Conservation (phyloP, 352 stramenopile genomes). For the Globisporangium abappressorium region DNA sequence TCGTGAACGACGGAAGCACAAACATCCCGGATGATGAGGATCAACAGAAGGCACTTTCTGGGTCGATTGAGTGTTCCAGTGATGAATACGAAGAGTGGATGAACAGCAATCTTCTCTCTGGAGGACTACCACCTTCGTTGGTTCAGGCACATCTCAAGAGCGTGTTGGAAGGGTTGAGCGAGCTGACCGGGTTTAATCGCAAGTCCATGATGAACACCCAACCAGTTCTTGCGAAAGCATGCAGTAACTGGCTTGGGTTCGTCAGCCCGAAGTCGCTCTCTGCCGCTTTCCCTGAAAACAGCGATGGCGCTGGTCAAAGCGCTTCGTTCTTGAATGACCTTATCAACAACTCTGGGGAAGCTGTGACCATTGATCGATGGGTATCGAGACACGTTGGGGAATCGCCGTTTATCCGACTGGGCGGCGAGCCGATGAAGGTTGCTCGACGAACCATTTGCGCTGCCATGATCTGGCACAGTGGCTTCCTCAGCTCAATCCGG, state of each 20-base stretch:
- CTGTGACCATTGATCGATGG: constrained; percentile 63
- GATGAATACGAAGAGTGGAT: constrained; percentile 86
- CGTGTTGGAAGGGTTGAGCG: constrained; percentile 40
- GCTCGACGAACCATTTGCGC: constrained; percentile 80
- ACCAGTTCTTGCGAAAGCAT: constrained; percentile 46
- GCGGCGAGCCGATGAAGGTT: constrained; percentile 85
- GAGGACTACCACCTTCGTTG: constrained; percentile 54
- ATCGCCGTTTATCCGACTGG: constrained; percentile 74
- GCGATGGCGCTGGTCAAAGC: constrained; percentile 20
- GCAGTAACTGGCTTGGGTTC: constrained; percentile 52
- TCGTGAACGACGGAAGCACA: constrained; percentile 28
- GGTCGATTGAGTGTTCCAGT: constrained; percentile 46
- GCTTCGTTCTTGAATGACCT: constrained; percentile 62
- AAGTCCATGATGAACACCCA: constrained; percentile 15
- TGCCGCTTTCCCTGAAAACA: constrained; percentile 19
- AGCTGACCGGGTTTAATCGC: constrained; percentile 44
- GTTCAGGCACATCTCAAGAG: constrained; percentile 67
- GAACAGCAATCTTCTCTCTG: constrained; percentile 64
- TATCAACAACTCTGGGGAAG: constrained; percentile 57
- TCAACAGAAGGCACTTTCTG: constrained; percentile 40
- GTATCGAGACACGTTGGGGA: constrained; percentile 82
- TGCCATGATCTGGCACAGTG: constrained; percentile 88
- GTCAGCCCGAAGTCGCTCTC: constrained; percentile 59
- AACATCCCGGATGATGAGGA: constrained; percentile 23
- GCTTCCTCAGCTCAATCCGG: constrained; percentile 59